Percentiles rank a stretch among this genome's conserved stretches.
Evolutionary conservation across 2,329 filamentous ascomycete genomes (phyloP).

Genomic region (Fusarium musae): DNA sequence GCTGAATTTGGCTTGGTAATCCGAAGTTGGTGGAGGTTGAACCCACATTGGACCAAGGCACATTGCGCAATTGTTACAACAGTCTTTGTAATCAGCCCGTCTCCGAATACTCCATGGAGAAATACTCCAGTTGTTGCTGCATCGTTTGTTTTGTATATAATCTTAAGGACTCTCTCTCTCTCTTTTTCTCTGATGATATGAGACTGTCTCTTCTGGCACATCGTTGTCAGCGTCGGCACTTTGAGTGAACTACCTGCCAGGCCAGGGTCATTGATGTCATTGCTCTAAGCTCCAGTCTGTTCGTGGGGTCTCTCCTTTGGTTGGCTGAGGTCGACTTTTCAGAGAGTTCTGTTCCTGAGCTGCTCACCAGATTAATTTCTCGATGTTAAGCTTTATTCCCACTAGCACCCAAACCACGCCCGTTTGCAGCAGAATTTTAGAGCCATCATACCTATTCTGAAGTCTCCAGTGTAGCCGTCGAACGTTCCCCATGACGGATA

Average conservation of each 20-base stretch:
- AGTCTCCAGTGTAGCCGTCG: not conserved
- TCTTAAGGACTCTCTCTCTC: not conserved
- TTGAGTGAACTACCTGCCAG: not conserved
- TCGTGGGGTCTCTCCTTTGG: not conserved
- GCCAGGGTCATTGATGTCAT: constrained; percentile 15
- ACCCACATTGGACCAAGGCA: constrained; percentile 9
- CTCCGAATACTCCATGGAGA: constrained; percentile 7
- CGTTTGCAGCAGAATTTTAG: not conserved
- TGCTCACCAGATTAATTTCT: not conserved
- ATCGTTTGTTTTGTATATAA: not conserved
- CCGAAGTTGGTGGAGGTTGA: constrained; percentile 8
- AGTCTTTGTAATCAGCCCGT: constrained; percentile 26
- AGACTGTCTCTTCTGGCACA: not conserved
- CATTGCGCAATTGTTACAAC: constrained; percentile 20
- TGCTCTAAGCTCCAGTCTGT: not conserved
- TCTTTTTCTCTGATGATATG: not conserved
- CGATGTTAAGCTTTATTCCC: not conserved
- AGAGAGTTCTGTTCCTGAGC: not conserved
- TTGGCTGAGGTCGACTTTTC: not conserved
- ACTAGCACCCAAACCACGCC: accelerated
- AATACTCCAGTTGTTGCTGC: not conserved
- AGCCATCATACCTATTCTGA: not conserved
- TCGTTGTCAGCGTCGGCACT: not conserved
- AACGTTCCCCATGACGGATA: not conserved
- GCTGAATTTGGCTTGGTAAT: constrained; percentile 16